Evolutionary conservation across 2,329 filamentous ascomycete genomes (phyloP).

Genomic region (Coniochaeta sp.): DNA sequence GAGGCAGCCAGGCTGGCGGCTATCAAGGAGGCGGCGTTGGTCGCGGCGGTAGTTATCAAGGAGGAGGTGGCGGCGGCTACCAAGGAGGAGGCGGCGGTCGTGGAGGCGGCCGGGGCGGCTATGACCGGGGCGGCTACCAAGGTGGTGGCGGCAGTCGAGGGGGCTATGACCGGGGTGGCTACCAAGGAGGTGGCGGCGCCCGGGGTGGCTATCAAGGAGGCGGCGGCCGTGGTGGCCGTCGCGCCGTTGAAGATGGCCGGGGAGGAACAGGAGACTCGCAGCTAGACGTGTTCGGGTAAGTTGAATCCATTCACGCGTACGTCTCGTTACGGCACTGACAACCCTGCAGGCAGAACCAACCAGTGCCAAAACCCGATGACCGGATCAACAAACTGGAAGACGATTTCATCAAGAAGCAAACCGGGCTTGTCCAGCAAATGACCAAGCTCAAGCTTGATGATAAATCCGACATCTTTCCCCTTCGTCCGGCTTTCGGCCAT

Average conservation of each 20-base stretch:
- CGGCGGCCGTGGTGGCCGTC: not conserved
- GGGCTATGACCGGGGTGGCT: not conserved
- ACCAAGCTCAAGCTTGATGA: constrained; percentile 20
- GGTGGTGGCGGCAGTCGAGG: not conserved
- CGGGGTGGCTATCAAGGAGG: constrained; percentile 1
- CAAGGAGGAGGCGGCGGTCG: not conserved
- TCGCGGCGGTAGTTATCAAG: not conserved
- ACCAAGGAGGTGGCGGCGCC: not conserved
- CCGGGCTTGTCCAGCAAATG: constrained; percentile 27
- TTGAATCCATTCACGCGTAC: not conserved
- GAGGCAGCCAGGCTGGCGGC: not conserved
- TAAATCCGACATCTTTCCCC: constrained; percentile 30
- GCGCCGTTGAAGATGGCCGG: not conserved
- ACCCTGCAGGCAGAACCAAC: constrained; percentile 7
- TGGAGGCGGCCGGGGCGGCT: not conserved
- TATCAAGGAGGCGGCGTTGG: not conserved
- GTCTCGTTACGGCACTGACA: not conserved
- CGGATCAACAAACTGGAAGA: constrained; percentile 19
- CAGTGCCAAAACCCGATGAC: constrained; percentile 19
- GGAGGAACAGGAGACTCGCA: constrained; percentile 7
- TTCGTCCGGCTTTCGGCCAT: constrained; percentile 42
- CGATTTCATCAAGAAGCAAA: constrained; percentile 16
- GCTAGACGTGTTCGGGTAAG: constrained; percentile 24
- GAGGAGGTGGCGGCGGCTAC: not conserved
- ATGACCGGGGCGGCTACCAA: not conserved